Percentiles rank a stretch among this genome's conserved stretches.
Conservation (phyloP, 805 yeast species). For the Torulaspora microellipsoides region DNA sequence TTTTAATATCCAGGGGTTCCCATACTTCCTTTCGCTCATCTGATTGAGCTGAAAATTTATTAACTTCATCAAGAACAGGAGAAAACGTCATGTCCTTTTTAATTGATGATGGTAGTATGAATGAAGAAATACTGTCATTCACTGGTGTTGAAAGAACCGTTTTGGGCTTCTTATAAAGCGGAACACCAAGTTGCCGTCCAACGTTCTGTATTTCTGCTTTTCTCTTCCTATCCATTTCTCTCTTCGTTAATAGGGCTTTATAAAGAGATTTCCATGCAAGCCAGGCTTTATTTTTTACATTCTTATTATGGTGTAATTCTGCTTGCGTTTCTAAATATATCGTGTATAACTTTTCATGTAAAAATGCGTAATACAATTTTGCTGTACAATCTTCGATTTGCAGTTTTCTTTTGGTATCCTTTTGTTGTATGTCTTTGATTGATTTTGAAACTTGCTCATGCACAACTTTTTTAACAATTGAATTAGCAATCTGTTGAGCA, state of each 20-base stretch:
- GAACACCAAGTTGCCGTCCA: constrained; percentile 37
- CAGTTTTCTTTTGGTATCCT: constrained; percentile 3
- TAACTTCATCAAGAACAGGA: constrained; percentile 27
- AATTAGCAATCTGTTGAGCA: constrained; percentile 5
- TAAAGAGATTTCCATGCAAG: constrained; percentile 32
- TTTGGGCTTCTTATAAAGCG: constrained; percentile 23
- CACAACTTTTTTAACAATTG: constrained; percentile 10
- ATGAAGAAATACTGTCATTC: constrained; percentile 17
- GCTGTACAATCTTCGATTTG: constrained; percentile 39
- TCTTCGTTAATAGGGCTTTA: constrained; percentile 23
- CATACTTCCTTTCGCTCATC: constrained; percentile 40
- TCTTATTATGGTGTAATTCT: constrained; percentile 33
- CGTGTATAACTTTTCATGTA: constrained; percentile 51
- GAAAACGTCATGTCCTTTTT: constrained; percentile 20
- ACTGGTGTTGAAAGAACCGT: constrained; percentile 19
- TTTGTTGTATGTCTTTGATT: constrained; percentile 1
- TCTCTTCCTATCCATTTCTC: constrained; percentile 37
- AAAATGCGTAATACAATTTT: constrained; percentile 56
- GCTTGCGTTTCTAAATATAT: constrained; percentile 44
- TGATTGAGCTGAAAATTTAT: constrained; percentile 33
- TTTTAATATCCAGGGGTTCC: constrained; percentile 43
- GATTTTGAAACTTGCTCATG: constrained; percentile 1
- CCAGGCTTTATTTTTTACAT: constrained; percentile 34
- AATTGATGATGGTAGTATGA: constrained; percentile 21
- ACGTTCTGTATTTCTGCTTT: constrained; percentile 40